Evolutionary conservation across 345 rosid species (phyloP).

Genomic region (Eucalyptus decipiens): DNA sequence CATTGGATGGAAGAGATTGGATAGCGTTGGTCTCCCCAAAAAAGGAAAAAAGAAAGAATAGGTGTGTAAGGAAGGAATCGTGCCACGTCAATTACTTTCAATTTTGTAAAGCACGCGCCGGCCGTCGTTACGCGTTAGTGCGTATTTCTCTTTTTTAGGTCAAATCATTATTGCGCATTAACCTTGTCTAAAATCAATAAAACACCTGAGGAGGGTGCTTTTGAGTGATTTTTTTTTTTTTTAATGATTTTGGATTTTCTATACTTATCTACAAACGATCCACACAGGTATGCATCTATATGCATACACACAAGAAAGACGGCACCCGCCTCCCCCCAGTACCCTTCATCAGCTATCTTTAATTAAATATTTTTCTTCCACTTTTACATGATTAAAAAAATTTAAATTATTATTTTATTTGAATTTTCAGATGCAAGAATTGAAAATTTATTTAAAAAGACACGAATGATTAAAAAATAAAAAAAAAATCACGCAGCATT

Average conservation of each 20-base stretch:
- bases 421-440: not conserved
- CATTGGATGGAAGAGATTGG: not conserved
- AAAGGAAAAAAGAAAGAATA: too few relatives aligned
- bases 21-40: too few relatives aligned
- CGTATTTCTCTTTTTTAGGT: not conserved
- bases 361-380: not conserved
- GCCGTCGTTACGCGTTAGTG: too few relatives aligned
- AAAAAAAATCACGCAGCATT: not conserved
- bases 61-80: too few relatives aligned
- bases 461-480: not conserved
- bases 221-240: not conserved
- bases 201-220: not conserved
- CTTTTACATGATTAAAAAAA: not conserved
- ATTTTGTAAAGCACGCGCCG: too few relatives aligned
- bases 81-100: too few relatives aligned
- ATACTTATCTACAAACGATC: not conserved
- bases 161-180: not conserved
- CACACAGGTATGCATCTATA: accelerated
- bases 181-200: not conserved
- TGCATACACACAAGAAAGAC: too few relatives aligned
- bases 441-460: too few relatives aligned
- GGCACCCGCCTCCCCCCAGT: not conserved
- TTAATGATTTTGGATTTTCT: too few relatives aligned
- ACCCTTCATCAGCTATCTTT: not conserved
- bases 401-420: too few relatives aligned